phyloP scores from a whole-genome alignment of 164 flowering plant species.

The Umbilicus rupestris region DNA sequence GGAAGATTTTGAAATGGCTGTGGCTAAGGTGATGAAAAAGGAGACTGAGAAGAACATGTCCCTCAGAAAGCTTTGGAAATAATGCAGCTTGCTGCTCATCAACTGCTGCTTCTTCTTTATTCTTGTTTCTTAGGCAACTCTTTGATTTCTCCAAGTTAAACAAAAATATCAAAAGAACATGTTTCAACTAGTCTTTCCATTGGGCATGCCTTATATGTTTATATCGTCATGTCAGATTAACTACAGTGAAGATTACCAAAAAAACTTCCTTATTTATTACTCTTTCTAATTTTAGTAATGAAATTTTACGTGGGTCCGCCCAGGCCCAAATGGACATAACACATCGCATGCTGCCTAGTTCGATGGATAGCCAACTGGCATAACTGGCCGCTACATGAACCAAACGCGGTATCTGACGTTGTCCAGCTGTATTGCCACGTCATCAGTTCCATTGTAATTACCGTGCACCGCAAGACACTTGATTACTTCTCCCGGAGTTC shows the following conservation, averaged over 20 bases:
- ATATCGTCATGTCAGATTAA: too few species aligned
- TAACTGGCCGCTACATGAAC: background rate
- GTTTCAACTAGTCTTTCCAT: too few species aligned
- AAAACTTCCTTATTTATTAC: too few species aligned
- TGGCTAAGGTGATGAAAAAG: conserved; percentile 99
- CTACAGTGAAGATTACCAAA: too few species aligned
- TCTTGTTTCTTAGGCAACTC: background rate
- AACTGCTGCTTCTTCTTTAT: background rate
- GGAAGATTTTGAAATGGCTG: conserved; percentile 99
- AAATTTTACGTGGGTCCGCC: background rate
- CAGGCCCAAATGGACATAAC: background rate
- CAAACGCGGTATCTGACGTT: background rate
- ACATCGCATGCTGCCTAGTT: background rate
- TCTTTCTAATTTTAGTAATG: too few species aligned
- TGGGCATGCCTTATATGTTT: too few species aligned
- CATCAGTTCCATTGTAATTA: background rate
- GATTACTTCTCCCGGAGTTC: background rate
- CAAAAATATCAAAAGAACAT: too few species aligned
- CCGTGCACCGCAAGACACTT: background rate
- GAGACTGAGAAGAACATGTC: conserved; percentile 98
- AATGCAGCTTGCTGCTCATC: too few species aligned
- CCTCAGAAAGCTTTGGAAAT: conserved; percentile 89
- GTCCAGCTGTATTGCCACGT: background rate
- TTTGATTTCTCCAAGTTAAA: background rate
- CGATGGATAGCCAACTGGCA: background rate